These are phyloP conservation scores for Didymella sp. DNA, from an alignment of 2,329 filamentous ascomycete species.

Conservation along the genomic window DNA sequence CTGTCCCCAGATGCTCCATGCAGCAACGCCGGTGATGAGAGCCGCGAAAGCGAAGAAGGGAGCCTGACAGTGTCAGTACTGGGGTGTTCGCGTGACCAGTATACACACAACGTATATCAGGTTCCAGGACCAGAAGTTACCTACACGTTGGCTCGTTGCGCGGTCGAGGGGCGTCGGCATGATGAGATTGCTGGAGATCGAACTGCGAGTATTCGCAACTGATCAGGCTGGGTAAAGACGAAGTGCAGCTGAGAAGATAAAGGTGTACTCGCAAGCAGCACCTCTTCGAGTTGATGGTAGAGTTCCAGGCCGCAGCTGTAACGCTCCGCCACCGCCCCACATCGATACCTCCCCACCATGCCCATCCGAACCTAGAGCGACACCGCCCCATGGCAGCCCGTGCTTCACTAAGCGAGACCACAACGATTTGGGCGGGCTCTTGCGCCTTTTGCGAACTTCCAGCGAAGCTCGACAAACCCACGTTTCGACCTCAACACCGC, in stretches of 20 bases:
- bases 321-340: constrained; percentile 35
- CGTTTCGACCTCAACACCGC: constrained; percentile 53
- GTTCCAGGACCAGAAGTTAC: constrained; percentile 32
- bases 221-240: background rate
- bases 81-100: background rate
- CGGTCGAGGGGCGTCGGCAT: constrained; percentile 61
- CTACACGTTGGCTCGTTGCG: constrained; percentile 55
- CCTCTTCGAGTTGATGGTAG: background rate
- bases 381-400: constrained; percentile 37
- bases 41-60: constrained; percentile 69
- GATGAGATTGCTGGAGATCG: constrained; percentile 16
- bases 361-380: constrained; percentile 22
- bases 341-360: constrained; percentile 24
- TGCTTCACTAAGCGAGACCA: constrained; percentile 48
- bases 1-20: constrained; percentile 84
- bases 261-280: constrained; percentile 10
- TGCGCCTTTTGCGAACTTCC: constrained; percentile 21
- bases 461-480: constrained; percentile 10
- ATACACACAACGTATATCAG: constrained; percentile 33
- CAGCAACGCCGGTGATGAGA: constrained; percentile 79
- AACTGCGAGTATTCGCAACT: background rate
- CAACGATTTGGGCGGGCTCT: constrained; percentile 35
- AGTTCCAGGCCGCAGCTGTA: constrained; percentile 3
- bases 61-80: constrained; percentile 27
- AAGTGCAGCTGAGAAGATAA: constrained; percentile 1